Conservation (phyloP, 2,329 filamentous ascomycete species). For the Phialocephala sp. region DNA sequence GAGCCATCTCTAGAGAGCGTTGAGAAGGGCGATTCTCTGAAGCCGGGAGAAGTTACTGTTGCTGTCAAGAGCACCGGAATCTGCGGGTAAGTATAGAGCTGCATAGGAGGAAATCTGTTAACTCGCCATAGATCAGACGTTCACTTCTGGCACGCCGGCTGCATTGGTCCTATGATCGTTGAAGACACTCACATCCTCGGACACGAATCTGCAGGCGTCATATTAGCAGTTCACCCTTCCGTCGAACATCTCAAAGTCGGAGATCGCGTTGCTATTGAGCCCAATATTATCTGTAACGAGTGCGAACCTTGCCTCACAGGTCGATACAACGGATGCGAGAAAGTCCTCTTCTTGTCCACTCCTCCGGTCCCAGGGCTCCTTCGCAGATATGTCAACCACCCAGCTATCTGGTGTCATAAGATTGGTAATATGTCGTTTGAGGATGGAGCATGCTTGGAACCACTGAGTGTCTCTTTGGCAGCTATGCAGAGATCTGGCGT, state of each 20-base stretch:
- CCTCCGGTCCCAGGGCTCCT: slow-evolving; percentile 87
- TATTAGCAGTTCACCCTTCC: slow-evolving; percentile 81
- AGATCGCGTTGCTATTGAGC: slow-evolving; percentile 92
- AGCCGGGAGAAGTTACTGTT: slow-evolving; percentile 83
- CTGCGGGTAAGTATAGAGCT: slow-evolving; percentile 71
- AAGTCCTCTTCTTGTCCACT: slow-evolving; percentile 85
- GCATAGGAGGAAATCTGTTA: slow-evolving; percentile 14
- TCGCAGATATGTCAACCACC: slow-evolving; percentile 93
- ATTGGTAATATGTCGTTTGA: slow-evolving; percentile 92
- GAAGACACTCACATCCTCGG: slow-evolving; percentile 87
- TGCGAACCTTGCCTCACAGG: slow-evolving; percentile 93
- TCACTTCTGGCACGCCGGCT: slow-evolving; percentile 96
- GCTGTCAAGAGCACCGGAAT: slow-evolving; percentile 95
- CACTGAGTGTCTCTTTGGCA: slow-evolving; percentile 85
- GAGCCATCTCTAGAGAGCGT: slow-evolving; percentile 78
- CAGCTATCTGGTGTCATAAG: slow-evolving; percentile 94
- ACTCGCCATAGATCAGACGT: slow-evolving; percentile 74
- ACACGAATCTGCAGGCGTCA: slow-evolving; percentile 87
- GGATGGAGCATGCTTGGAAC: slow-evolving; percentile 89
- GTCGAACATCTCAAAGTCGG: slow-evolving; percentile 80
- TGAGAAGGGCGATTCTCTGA: slow-evolving; percentile 68
- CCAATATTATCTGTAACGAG: slow-evolving; percentile 87
- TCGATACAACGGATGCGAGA: slow-evolving; percentile 93
- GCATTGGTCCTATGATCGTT: slow-evolving; percentile 96
- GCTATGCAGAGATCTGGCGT: slow-evolving; percentile 84